Evolutionary conservation across 1,284 basidiomycete genomes (phyloP), one percentile per base, ranked within the genome.

Genomic region (Pyrrhoderma lamaoense): DNA sequence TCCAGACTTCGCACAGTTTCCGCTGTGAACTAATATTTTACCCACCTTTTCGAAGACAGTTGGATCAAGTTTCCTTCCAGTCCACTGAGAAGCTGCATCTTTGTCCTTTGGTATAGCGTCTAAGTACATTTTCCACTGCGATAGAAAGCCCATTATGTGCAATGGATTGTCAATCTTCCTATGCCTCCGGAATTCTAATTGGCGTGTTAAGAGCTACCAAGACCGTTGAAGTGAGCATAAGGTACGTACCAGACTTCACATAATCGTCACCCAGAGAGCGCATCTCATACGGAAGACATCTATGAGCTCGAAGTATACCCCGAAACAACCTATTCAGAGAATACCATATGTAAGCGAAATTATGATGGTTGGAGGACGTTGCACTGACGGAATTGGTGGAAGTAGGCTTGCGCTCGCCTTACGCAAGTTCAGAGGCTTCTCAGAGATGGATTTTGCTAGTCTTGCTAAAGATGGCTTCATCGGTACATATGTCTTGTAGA

Each of bases 81-180:
- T 67, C 64, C 85, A 90, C 42, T 60, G 61, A 55, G 70, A 62
- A 2, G 65, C 66, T 38, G 72, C 70, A 2, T 58, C 54, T 31
- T 67, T 63, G 27, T 70, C 72, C 39, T 58, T 57, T 13, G 82
- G 76, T 16, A 93, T 63, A 57, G 80, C 70, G 60, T 94, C 89
- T 49, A 96, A 74, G 65, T 96, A 97, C 54, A 79, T 64, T 66
- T 94, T 95, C 93, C 93, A 96, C 61, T 95, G 89, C 3, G 85
- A 85, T 14, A 96, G 72, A 64, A 97, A 97, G 1, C 90, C 92
- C 64, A 96, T 93, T 57, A 95, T 81, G 65, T 95, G 82, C 3
- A 86, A 74, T 1, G 91, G 89, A 67, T 96, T 95, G 31, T 83
- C 83, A 9, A 83, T 79, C n/a, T 76, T 70, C 58, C 71, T 78